A percentile compares a stretch with the other conserved stretches of the same genome.
Evolutionary conservation across 495 filamentous ascomycete genomes (phyloP).

Genomic region (Neurospora sp.): DNA sequence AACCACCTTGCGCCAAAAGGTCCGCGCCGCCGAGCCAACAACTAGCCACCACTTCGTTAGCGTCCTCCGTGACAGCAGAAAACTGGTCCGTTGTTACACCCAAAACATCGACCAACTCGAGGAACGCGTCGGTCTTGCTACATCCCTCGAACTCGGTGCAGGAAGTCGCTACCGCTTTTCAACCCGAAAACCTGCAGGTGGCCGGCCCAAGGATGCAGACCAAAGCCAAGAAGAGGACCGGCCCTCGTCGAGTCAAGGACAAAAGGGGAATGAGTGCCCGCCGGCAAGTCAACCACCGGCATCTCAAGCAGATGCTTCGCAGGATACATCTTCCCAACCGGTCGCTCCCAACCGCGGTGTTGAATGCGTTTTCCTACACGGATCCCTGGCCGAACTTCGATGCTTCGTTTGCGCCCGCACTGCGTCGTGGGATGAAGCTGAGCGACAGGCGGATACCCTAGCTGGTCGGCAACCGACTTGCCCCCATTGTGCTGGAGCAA

Average conservation of each 20-base stretch:
- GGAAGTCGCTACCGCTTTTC: slow-evolving; percentile 45
- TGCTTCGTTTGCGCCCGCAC: slow-evolving; percentile 53
- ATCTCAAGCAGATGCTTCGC: background rate
- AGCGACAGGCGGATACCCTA: slow-evolving; percentile 36
- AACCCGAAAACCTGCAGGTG: slow-evolving; percentile 7
- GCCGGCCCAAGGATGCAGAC: slow-evolving; percentile 15
- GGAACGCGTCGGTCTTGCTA: slow-evolving; percentile 50
- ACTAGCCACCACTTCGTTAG: slow-evolving; percentile 51
- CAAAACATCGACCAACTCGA: slow-evolving; percentile 67
- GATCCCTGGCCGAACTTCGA: slow-evolving; percentile 47
- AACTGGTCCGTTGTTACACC: slow-evolving; percentile 56
- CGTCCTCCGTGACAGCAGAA: slow-evolving; percentile 49
- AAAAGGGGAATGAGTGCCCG: background rate
- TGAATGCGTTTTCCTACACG: slow-evolving; percentile 59
- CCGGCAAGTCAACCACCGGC: background rate
- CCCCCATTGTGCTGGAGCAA: slow-evolving; percentile 45
- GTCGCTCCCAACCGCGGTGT: slow-evolving; percentile 33
- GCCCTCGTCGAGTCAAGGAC: background rate
- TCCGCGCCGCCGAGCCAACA: slow-evolving; percentile 46
- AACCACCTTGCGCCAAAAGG: slow-evolving; percentile 48
- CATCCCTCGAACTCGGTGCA: slow-evolving; percentile 41
- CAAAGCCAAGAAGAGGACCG: slow-evolving; percentile 3
- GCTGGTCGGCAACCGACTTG: slow-evolving; percentile 54
- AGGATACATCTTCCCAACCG: slow-evolving; percentile 1
- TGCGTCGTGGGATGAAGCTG: slow-evolving; percentile 48